These are phyloP conservation scores for Tolypocladium tundrense DNA, from an alignment of 2,329 filamentous ascomycete species.

Conservation along the genomic window DNA sequence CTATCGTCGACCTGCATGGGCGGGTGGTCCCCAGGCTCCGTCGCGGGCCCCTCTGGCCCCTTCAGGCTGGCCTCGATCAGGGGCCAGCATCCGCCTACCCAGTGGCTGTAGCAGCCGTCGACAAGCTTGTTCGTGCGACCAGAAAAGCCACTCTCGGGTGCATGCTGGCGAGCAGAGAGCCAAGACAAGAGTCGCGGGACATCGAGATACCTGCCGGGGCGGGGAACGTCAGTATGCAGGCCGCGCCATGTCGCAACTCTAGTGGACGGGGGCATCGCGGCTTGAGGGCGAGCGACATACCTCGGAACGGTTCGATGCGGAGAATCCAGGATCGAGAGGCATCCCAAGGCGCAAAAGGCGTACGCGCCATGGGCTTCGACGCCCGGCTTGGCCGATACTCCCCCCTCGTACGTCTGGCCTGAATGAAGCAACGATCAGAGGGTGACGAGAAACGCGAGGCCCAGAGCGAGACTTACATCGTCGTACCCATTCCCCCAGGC, in stretches of 20 bases:
- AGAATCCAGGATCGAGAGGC: constrained; percentile 73
- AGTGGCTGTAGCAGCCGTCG: constrained; percentile 96
- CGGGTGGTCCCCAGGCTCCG: constrained; percentile 16
- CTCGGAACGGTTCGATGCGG: constrained; percentile 64
- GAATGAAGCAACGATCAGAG: constrained; percentile 7
- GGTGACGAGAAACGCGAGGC: constrained; percentile 2
- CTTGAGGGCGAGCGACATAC: constrained; percentile 34
- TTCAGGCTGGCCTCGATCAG: constrained; percentile 71
- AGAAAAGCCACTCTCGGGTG: constrained; percentile 84
- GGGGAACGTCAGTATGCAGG: constrained; percentile 21
- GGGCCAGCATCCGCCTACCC: constrained; percentile 93
- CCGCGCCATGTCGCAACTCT: constrained; percentile 17
- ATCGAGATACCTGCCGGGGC: constrained; percentile 56
- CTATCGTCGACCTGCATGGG: constrained; percentile 26
- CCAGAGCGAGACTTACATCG: constrained; percentile 50
- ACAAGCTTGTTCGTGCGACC: constrained; percentile 96
- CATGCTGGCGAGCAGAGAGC: constrained; percentile 82
- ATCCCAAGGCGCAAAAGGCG: constrained; percentile 87
- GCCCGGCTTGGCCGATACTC: constrained; percentile 75
- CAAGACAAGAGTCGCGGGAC: constrained; percentile 69
- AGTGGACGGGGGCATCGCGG: constrained; percentile 16
- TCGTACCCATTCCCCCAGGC: constrained; percentile 69
- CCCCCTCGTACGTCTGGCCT: constrained; percentile 93
- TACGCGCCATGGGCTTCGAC: constrained; percentile 95
- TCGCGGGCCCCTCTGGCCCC: constrained; percentile 29